These are phyloP conservation scores for Solanum tacnaense DNA, from an alignment of 257 asterid species.

Conservation along the genomic window DNA sequence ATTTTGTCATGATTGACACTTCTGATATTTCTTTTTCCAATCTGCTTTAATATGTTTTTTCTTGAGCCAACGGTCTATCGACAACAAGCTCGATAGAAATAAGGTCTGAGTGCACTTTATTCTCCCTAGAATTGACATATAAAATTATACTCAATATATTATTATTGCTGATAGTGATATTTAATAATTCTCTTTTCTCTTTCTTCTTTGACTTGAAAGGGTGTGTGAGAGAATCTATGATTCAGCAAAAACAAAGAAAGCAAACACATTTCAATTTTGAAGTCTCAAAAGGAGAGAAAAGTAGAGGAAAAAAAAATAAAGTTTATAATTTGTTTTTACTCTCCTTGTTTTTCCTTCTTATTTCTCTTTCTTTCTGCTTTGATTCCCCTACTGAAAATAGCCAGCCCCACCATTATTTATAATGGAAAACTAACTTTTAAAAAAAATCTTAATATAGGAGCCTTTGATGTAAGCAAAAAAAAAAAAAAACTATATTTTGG, in stretches of 20 bases:
- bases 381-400: conserved; percentile 45
- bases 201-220: conserved; percentile 65
- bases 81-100: too few relatives aligned
- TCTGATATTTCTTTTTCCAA: background rate
- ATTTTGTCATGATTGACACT: background rate
- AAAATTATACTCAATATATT: background rate
- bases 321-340: conserved; percentile 70
- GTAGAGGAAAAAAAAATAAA: conserved; percentile 15
- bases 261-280: conserved; percentile 42
- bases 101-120: background rate
- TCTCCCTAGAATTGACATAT: fast-evolving
- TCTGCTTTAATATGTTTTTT: background rate
- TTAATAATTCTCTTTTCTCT: conserved; percentile 3
- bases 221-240: conserved; percentile 43
- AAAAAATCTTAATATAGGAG: conserved; percentile 16
- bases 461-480: conserved; percentile 22
- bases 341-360: conserved; percentile 23
- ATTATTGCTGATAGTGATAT: background rate
- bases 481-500: conserved; percentile 10
- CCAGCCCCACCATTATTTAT: conserved; percentile 61
- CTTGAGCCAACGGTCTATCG: background rate
- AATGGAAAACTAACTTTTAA: conserved; percentile 50
- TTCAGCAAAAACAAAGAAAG: conserved; percentile 71
- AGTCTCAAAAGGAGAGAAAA: conserved; percentile 74
- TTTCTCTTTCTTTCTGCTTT: conserved; percentile 12